Conservation (phyloP, 495 filamentous ascomycete genomes). For the Baudoinia panamericana region DNA sequence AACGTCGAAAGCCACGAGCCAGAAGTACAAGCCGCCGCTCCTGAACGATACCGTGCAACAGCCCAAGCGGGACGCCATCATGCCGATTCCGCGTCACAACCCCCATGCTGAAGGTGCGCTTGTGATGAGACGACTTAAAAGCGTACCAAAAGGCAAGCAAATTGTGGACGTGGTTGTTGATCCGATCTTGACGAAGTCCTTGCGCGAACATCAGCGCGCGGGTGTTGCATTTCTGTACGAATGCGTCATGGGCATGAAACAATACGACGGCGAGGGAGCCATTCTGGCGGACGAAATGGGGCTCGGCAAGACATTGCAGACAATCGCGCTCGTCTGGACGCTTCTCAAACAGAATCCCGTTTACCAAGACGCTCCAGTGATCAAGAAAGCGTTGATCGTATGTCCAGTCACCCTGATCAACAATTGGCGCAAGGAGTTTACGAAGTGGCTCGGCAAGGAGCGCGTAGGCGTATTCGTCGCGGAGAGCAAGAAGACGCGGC, state of each 20-base stretch:
- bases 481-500: constrained; percentile 42
- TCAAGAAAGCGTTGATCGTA: constrained; percentile 70
- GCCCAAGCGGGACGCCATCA: constrained; percentile 28
- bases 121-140: constrained; percentile 53
- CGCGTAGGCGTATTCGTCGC: constrained; percentile 63
- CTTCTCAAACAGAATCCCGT: constrained; percentile 70
- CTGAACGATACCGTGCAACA: constrained; percentile 41
- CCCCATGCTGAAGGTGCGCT: constrained; percentile 47
- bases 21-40: constrained; percentile 48
- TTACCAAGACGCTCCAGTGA: constrained; percentile 44
- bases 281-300: constrained; percentile 80
- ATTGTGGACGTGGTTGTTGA: constrained; percentile 75
- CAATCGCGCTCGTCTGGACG: constrained; percentile 68
- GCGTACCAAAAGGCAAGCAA: constrained; percentile 47
- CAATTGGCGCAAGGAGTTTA: constrained; percentile 71
- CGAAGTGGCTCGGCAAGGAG: constrained; percentile 70
- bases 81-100: constrained; percentile 52
- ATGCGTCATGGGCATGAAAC: constrained; percentile 69
- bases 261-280: constrained; percentile 58
- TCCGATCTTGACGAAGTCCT: constrained; percentile 49
- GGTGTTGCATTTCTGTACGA: constrained; percentile 71
- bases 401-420: constrained; percentile 68
- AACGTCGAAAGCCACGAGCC: constrained; percentile 16
- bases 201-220: constrained; percentile 65
- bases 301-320: constrained; percentile 67